A percentile compares a stretch with the other conserved stretches of the same genome.
Evolutionary conservation across 2,329 filamentous ascomycete species (phyloP).

Genomic region (Exophiala xenobiotica): DNA sequence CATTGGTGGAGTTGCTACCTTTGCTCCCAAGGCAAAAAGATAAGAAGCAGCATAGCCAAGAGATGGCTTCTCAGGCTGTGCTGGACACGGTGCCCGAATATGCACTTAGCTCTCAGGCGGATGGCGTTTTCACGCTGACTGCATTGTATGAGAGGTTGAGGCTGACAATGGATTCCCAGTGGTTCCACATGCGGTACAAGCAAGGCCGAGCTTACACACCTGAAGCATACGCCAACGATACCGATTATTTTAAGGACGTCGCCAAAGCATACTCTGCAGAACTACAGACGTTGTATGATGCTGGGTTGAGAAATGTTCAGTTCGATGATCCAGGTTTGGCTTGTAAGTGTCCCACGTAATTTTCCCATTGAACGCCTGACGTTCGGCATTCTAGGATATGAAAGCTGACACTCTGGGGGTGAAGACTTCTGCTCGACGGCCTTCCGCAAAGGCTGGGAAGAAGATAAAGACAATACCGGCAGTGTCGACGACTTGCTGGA

Average conservation of each 20-base stretch:
- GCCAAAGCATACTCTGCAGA: slow-evolving; percentile 66
- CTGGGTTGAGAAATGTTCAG: slow-evolving; percentile 59
- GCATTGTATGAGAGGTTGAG: background rate
- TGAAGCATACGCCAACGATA: slow-evolving; percentile 57
- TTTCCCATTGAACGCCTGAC: background rate
- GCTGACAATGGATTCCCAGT: slow-evolving; percentile 35
- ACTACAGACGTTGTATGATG: slow-evolving; percentile 56
- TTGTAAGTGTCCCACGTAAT: slow-evolving; percentile 45
- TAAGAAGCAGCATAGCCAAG: too few species aligned
- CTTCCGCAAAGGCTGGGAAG: slow-evolving; percentile 64
- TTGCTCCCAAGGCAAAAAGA: too few species aligned
- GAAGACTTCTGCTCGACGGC: slow-evolving; percentile 67
- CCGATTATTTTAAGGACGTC: slow-evolving; percentile 65
- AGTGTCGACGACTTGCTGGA: slow-evolving; percentile 67
- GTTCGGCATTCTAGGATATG: too few species aligned
- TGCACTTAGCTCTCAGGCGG: too few species aligned
- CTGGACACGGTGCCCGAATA: too few species aligned
- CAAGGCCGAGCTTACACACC: slow-evolving; percentile 57
- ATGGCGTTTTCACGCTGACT: too few species aligned
- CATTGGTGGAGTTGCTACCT: too few species aligned
- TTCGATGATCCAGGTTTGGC: slow-evolving; percentile 62
- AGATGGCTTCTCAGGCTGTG: too few species aligned
- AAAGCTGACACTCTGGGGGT: background rate
- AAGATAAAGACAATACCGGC: slow-evolving; percentile 64
- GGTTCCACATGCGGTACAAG: slow-evolving; percentile 66